phyloP scores from a whole-genome alignment of 1,284 basidiomycete genomes.

The Crucibulum cyathiforme region DNA sequence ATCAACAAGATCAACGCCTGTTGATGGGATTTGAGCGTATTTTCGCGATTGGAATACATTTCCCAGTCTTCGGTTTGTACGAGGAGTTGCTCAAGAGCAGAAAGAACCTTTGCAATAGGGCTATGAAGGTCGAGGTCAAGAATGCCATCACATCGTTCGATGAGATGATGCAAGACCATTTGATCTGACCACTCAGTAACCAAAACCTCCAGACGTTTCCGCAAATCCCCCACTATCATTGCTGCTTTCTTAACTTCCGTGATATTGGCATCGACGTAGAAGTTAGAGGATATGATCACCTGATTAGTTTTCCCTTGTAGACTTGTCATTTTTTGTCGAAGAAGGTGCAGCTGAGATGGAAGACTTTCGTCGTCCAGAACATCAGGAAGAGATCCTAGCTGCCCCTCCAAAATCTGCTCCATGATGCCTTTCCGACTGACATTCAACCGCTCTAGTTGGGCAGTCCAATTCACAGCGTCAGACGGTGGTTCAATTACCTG shows the following conservation, averaged over 20 bases:
- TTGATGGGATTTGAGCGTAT: conserved; percentile 77
- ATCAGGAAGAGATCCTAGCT: conserved; percentile 42
- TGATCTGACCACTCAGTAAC: conserved; percentile 95
- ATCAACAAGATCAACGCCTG: conserved; percentile 76
- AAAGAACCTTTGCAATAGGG: conserved; percentile 85
- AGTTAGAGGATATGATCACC: conserved; percentile 59
- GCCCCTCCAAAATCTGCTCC: conserved; percentile 36
- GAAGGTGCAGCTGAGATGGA: conserved; percentile 52
- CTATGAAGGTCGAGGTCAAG: conserved; percentile 70
- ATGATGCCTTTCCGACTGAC: conserved; percentile 35
- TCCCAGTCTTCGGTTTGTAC: conserved; percentile 97
- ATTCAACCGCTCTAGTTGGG: conserved; percentile 21
- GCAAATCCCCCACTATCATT: conserved; percentile 57
- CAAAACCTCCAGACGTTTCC: conserved; percentile 60
- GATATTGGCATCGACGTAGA: conserved; percentile 81
- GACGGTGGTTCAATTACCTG: background rate
- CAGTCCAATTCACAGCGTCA: background rate
- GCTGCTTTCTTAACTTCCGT: conserved; percentile 71
- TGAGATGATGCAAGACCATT: conserved; percentile 90
- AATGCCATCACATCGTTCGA: conserved; percentile 76
- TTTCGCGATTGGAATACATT: conserved; percentile 88
- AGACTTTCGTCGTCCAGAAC: conserved; percentile 55
- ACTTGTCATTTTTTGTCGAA: conserved; percentile 42
- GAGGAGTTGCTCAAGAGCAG: conserved; percentile 87
- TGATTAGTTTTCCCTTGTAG: background rate